These are phyloP conservation scores for Gossypium davidsonii DNA, from an alignment of 441 rosid genomes.

Conservation along the genomic window DNA sequence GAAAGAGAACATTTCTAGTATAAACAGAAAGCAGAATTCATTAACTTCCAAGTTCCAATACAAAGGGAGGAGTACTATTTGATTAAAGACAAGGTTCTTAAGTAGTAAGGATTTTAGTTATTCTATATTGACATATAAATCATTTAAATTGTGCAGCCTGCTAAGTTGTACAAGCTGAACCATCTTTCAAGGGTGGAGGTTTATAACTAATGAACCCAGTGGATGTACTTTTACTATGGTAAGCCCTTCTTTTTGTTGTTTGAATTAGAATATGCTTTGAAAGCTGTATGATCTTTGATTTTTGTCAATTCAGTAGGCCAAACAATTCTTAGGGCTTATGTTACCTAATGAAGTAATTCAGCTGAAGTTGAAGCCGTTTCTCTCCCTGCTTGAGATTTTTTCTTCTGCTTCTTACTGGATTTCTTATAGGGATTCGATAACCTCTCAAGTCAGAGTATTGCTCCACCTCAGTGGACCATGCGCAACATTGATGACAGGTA, in stretches of 20 bases:
- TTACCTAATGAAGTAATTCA: slow-evolving; percentile 9
- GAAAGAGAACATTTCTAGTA: not conserved
- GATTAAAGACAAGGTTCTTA: not conserved
- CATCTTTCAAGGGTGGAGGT: slow-evolving; percentile 93
- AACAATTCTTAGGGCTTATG: not conserved
- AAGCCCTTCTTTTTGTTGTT: slow-evolving; percentile 20
- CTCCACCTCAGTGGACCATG: slow-evolving; percentile 99
- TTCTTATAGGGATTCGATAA: slow-evolving; percentile 89
- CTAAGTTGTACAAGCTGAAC: slow-evolving; percentile 88
- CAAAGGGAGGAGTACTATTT: not conserved
- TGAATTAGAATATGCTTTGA: not conserved
- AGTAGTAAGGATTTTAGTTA: not conserved
- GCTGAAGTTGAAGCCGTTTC: slow-evolving; percentile 5
- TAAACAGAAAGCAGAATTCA: not conserved
- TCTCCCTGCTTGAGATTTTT: not conserved
- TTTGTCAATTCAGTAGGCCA: not conserved
- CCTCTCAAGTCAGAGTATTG: slow-evolving; percentile 92
- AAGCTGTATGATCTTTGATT: slow-evolving; percentile 1
- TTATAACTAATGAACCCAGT: slow-evolving; percentile 90
- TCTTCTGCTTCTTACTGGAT: slow-evolving; percentile 25
- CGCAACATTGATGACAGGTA: slow-evolving; percentile 96
- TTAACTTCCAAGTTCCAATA: not conserved
- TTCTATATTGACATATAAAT: slow-evolving; percentile 20
- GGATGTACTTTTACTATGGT: slow-evolving; percentile 98
- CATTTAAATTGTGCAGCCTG: slow-evolving; percentile 55